phyloP scores from a whole-genome alignment of 2,329 filamentous ascomycete species.

The Tolypocladium pustulatum region DNA sequence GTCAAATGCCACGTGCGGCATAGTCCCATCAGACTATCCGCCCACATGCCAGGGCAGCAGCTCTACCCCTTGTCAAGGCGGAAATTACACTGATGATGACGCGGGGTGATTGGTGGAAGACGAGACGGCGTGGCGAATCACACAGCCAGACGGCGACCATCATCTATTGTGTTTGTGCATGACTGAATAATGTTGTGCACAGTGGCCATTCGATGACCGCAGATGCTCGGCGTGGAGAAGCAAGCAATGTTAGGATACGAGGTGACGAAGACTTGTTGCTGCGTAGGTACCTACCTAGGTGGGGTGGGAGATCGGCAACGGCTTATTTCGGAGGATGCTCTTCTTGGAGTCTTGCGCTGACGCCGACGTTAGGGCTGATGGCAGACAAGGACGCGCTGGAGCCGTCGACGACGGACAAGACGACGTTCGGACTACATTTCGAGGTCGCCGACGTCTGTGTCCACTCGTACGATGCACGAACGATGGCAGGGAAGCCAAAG shows the following conservation, averaged over 20 bases:
- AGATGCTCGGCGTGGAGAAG: not conserved
- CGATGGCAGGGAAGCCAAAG: not conserved
- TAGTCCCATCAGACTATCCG: not conserved
- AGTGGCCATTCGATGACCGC: not conserved
- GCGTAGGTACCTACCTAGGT: not conserved
- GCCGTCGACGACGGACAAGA: not conserved
- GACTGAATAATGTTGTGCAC: not conserved
- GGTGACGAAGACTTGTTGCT: not conserved
- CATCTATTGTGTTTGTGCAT: not conserved
- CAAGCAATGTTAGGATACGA: not conserved
- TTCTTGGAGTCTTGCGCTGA: not conserved
- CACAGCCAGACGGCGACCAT: not conserved
- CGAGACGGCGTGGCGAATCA: not conserved
- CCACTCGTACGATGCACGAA: not conserved
- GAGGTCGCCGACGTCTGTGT: not conserved
- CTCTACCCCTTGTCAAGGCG: not conserved
- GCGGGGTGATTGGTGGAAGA: not conserved
- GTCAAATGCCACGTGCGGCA: not conserved
- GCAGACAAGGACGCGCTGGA: not conserved
- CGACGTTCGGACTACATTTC: not conserved
- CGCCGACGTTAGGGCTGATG: not conserved
- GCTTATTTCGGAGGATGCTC: not conserved
- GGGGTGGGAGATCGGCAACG: not conserved
- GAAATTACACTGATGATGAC: constrained; percentile 1
- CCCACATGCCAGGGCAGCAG: not conserved